Evolutionary conservation across 192 early-diverging fungal species (phyloP).

Genomic region (Helicostylum pulchrum): DNA sequence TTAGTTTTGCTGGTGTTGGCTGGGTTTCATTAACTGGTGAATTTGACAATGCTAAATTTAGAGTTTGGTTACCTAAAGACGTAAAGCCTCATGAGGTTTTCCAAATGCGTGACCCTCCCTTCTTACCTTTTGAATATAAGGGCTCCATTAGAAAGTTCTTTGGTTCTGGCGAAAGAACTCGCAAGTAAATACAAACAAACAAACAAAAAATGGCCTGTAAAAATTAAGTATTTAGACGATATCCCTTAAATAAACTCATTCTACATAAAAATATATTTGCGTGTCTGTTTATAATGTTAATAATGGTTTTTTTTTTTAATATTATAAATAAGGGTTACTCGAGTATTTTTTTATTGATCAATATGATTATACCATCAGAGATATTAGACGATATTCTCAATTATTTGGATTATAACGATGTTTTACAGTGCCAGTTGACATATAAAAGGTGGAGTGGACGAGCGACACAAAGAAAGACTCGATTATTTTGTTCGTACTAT

Average conservation of each 20-base stretch:
- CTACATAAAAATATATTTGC: too few relatives aligned
- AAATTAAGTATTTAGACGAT: too few relatives aligned
- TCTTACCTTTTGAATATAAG: slow-evolving; percentile 64
- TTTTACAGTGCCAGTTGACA: too few relatives aligned
- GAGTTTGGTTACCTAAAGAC: slow-evolving; percentile 45
- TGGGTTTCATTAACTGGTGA: slow-evolving; percentile 59
- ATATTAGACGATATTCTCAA: too few relatives aligned
- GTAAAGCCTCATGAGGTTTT: slow-evolving; percentile 31
- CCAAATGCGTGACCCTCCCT: slow-evolving; percentile 47
- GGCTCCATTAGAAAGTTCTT: slow-evolving; percentile 35
- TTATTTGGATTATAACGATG: too few relatives aligned
- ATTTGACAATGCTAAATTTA: slow-evolving; percentile 47
- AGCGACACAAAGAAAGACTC: too few relatives aligned
- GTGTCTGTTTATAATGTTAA: not conserved
- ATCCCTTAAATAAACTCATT: too few relatives aligned
- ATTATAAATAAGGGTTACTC: not conserved
- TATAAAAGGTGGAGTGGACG: too few relatives aligned
- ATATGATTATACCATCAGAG: too few relatives aligned
- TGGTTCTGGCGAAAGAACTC: slow-evolving; percentile 28
- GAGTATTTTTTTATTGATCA: not conserved
- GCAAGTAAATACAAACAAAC: slow-evolving; percentile 18
- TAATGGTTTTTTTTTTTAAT: too few relatives aligned
- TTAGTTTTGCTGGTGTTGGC: slow-evolving; percentile 60
- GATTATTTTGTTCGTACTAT: too few relatives aligned
- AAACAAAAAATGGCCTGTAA: not conserved